phyloP scores from a whole-genome alignment of 129 eudicot species.

The Flaveria sonorensis region DNA sequence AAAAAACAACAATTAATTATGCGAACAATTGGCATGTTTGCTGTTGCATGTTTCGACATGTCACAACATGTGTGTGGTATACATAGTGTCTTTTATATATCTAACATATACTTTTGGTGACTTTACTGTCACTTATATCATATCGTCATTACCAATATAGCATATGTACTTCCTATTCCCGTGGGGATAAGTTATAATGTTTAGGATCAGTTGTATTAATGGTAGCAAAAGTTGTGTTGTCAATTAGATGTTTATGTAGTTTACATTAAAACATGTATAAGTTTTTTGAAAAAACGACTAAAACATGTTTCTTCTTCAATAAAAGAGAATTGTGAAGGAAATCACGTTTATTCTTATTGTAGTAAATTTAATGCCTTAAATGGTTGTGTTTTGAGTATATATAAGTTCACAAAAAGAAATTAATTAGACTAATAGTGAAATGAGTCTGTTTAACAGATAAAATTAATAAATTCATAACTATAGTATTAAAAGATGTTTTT shows the following conservation, averaged over 20 bases:
- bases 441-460: no score
- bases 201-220: neutral
- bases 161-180: neutral
- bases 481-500: no score
- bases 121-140: neutral
- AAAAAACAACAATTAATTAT: neutral
- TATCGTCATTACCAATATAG: neutral
- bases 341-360: no score
- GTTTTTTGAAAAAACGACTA: neutral
- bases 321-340: neutral
- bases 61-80: conserved; percentile 1
- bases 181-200: neutral
- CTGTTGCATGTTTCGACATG: neutral
- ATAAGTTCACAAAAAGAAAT: no score
- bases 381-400: no score
- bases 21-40: neutral
- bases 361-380: no score
- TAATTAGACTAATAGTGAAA: no score
- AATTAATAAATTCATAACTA: no score
- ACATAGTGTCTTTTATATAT: neutral
- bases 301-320: neutral
- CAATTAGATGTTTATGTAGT: neutral
- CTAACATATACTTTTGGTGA: neutral
- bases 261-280: neutral
- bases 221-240: neutral